phyloP scores from a whole-genome alignment of 495 filamentous ascomycete genomes.

The Neurospora intermedia region DNA sequence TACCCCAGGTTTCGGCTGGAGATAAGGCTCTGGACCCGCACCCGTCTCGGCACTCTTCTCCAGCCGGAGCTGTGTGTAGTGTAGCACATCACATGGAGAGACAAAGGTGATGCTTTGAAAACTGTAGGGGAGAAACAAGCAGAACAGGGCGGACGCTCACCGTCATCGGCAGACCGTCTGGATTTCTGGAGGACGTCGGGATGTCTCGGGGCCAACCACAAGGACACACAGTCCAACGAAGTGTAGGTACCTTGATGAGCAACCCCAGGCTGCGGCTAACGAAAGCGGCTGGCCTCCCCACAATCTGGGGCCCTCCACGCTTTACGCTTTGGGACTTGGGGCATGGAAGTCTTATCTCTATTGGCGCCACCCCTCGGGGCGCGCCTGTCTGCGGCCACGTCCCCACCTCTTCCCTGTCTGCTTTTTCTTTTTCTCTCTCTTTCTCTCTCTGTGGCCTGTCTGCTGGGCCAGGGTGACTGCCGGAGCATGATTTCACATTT shows the following conservation, averaged over 20 bases:
- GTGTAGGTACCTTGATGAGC: background rate
- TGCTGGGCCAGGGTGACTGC: background rate
- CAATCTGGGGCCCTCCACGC: constrained; percentile 9
- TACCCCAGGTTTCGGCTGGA: background rate
- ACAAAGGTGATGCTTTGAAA: background rate
- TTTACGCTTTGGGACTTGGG: constrained; percentile 4
- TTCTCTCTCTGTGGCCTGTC: background rate
- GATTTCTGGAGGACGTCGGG: background rate
- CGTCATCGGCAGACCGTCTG: background rate
- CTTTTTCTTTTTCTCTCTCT: background rate
- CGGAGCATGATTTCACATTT: background rate
- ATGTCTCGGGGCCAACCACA: background rate
- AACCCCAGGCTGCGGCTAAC: background rate
- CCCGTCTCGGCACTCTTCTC: background rate
- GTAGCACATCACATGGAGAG: background rate
- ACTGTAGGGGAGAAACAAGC: background rate
- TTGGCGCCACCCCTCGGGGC: constrained; percentile 16
- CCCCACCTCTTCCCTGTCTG: constrained; percentile 1
- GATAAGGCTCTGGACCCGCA: background rate
- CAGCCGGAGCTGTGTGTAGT: background rate
- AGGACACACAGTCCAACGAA: background rate
- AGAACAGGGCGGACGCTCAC: background rate
- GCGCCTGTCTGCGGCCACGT: constrained; percentile 11
- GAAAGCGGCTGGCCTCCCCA: constrained; percentile 6
- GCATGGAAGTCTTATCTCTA: constrained; percentile 14